Evolutionary conservation across 164 flowering plant genomes (phyloP).

Genomic region (Dillenia turbinata): DNA sequence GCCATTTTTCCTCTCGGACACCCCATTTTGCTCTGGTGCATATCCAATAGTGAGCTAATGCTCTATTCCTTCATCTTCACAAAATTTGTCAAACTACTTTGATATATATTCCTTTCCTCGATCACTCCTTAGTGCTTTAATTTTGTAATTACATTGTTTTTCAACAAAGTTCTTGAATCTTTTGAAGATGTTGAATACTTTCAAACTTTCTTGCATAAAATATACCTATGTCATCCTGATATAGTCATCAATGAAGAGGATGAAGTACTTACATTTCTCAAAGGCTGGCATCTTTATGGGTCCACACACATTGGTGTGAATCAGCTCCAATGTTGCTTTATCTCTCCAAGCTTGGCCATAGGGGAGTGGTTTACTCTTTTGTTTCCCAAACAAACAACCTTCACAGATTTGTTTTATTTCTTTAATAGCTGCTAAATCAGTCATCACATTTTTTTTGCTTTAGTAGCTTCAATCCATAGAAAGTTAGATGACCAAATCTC

Average conservation of each 20-base stretch:
- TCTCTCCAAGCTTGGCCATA: neutral
- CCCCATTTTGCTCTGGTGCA: slow-evolving; percentile 3
- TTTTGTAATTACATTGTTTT: too few relatives aligned
- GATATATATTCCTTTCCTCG: too few relatives aligned
- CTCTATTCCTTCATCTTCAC: neutral
- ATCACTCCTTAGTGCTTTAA: too few relatives aligned
- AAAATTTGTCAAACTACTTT: too few relatives aligned
- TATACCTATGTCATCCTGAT: too few relatives aligned
- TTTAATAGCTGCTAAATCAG: neutral
- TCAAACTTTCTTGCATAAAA: too few relatives aligned
- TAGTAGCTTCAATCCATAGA: neutral
- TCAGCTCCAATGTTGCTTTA: neutral
- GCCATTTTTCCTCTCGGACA: neutral
- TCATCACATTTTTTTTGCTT: neutral
- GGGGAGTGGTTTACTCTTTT: neutral
- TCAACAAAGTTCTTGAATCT: too few relatives aligned
- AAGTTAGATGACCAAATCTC: neutral
- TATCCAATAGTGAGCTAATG: neutral
- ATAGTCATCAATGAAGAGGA: too few relatives aligned
- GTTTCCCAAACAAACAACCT: too few relatives aligned
- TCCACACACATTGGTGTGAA: slow-evolving; percentile 5
- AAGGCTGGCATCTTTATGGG: neutral
- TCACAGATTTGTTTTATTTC: neutral
- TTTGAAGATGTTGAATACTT: too few relatives aligned
- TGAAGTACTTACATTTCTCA: neutral